Percentiles rank a stretch among this genome's conserved stretches.
Evolutionary conservation across 2,329 filamentous ascomycete genomes (phyloP).

Genomic region (Exophiala lecanii-corni): DNA sequence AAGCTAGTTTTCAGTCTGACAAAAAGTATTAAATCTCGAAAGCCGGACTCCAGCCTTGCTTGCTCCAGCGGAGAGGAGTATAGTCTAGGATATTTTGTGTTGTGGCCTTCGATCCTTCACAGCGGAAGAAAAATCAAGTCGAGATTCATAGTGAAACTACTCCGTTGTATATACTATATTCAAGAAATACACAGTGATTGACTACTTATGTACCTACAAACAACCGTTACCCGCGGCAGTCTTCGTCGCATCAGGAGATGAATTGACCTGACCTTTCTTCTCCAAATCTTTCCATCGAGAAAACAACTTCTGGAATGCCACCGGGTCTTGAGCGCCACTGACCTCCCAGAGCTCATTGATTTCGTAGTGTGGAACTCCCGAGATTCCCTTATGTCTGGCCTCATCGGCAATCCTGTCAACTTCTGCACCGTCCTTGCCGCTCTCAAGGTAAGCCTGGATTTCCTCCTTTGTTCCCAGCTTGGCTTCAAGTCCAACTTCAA

Average conservation of each 20-base stretch:
- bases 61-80: no score
- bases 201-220: no score
- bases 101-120: no score
- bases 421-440: constrained; percentile 51
- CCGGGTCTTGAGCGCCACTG: constrained; percentile 66
- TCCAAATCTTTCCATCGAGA: constrained; percentile 51
- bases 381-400: constrained; percentile 50
- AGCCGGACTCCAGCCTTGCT: no score
- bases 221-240: not conserved
- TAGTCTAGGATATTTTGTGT: no score
- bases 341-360: constrained; percentile 61
- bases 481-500: constrained; percentile 49
- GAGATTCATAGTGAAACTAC: no score
- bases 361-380: constrained; percentile 70
- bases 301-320: constrained; percentile 63
- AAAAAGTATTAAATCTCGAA: no score
- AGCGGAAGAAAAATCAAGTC: no score
- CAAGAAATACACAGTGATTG: no score
- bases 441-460: constrained; percentile 51
- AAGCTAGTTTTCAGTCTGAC: no score
- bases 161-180: no score
- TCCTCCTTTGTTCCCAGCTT: constrained; percentile 42
- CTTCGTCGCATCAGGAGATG: not conserved
- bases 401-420: constrained; percentile 54
- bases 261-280: not conserved